Evolutionary conservation across 2,329 filamentous ascomycete genomes (phyloP).

Genomic region (Penicillium paneum): DNA sequence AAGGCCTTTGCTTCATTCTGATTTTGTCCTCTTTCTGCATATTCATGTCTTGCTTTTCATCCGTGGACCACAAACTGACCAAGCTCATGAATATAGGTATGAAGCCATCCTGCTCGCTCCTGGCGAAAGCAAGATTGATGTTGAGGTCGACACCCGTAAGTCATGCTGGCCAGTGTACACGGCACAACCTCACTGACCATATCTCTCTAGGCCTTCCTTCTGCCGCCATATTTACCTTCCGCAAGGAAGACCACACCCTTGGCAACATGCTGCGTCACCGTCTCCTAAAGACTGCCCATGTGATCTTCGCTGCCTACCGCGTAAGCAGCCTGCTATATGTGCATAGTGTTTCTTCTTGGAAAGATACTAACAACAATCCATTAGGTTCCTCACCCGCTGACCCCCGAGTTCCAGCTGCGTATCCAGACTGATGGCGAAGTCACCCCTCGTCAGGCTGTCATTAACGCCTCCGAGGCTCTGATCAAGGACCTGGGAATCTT

Average conservation of each 20-base stretch:
- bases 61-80: background rate
- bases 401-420: slow-evolving; percentile 64
- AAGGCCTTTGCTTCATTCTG: background rate
- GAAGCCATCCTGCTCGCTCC: slow-evolving; percentile 86
- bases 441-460: slow-evolving; percentile 82
- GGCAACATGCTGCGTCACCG: slow-evolving; percentile 85
- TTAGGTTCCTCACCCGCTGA: slow-evolving; percentile 46
- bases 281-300: slow-evolving; percentile 77
- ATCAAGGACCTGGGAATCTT: slow-evolving; percentile 77
- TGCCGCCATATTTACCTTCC: slow-evolving; percentile 90
- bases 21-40: background rate
- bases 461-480: slow-evolving; percentile 75
- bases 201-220: slow-evolving; percentile 74
- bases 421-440: slow-evolving; percentile 88
- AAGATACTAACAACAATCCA: background rate
- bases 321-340: slow-evolving; percentile 43
- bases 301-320: slow-evolving; percentile 91
- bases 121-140: slow-evolving; percentile 90
- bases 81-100: slow-evolving; percentile 58
- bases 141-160: slow-evolving; percentile 84
- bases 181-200: slow-evolving; percentile 1
- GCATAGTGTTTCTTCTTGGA: background rate
- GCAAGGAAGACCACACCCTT: slow-evolving; percentile 95
- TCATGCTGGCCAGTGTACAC: slow-evolving; percentile 15
- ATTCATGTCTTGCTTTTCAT: background rate